Conservation (phyloP, 169 alveolate species). For the Cyclospora cayetanensis region DNA sequence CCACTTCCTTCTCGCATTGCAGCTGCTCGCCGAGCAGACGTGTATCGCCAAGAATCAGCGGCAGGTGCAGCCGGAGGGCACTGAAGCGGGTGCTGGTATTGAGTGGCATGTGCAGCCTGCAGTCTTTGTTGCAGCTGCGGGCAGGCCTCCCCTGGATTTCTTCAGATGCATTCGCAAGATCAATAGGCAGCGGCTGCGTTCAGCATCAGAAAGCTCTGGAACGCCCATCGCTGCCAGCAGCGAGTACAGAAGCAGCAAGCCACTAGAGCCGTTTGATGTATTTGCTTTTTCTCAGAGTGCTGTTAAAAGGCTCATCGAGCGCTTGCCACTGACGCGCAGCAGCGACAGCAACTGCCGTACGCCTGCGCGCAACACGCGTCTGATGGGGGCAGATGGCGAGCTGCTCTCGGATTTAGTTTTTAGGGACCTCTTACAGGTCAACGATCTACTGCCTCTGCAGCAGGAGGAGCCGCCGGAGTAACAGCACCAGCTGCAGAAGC, state of each 20-base stretch:
- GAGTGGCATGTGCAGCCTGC: slow-evolving; percentile 18
- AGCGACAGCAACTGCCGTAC: neutral
- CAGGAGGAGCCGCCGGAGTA: slow-evolving; percentile 5
- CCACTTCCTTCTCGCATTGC: neutral
- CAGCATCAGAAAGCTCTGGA: slow-evolving; percentile 8
- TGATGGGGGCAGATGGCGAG: slow-evolving; percentile 13
- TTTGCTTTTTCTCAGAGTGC: neutral
- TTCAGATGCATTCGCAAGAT: neutral
- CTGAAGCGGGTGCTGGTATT: neutral
- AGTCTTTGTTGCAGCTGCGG: slow-evolving; percentile 2
- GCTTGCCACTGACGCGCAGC: neutral
- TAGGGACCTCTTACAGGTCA: neutral
- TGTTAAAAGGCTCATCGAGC: neutral
- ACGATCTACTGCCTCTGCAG: neutral
- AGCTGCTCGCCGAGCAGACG: neutral
- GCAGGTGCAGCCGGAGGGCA: slow-evolving; percentile 3
- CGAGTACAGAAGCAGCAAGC: neutral
- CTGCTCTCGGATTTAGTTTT: neutral
- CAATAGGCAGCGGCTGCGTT: neutral
- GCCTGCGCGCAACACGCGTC: neutral
- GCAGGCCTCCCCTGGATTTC: neutral
- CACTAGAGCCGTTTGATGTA: neutral
- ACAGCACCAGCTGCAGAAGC: slow-evolving; percentile 1
- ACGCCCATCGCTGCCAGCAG: neutral
- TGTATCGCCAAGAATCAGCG: neutral